phyloP scores from a whole-genome alignment of 176 grass and related monocot genomes.

The Poa pratensis region DNA sequence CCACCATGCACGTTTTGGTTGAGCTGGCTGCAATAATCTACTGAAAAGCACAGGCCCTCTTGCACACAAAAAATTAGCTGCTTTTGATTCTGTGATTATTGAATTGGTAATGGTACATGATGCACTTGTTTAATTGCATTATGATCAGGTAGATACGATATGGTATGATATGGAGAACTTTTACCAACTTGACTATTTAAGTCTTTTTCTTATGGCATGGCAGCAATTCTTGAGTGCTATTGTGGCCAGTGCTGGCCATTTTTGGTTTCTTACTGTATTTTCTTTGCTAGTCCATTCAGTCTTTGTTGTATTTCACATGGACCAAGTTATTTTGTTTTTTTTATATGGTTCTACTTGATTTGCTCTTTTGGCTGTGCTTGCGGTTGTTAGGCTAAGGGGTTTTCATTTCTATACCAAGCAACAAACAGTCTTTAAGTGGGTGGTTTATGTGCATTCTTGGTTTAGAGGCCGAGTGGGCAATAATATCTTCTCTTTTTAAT shows the following conservation, averaged over 20 bases:
- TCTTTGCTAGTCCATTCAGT: not conserved
- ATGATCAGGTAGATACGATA: conserved; percentile 11
- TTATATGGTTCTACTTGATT: not conserved
- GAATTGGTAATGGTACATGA: conserved; percentile 10
- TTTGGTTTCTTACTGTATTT: not conserved
- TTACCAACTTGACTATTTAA: not conserved
- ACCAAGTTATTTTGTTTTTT: not conserved
- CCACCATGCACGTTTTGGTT: conserved; percentile 30
- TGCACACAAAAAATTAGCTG: conserved; percentile 1
- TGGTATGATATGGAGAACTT: not conserved
- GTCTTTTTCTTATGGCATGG: conserved; percentile 22
- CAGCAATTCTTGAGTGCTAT: not conserved
- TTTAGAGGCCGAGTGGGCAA: not conserved
- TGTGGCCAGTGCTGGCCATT: not conserved
- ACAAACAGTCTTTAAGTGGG: not conserved
- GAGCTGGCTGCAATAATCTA: conserved; percentile 11
- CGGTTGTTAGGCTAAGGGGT: not conserved
- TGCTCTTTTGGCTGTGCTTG: not conserved
- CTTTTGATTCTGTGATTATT: conserved; percentile 39
- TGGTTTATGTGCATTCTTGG: not conserved
- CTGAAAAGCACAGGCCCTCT: conserved; percentile 24
- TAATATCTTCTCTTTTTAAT: not conserved
- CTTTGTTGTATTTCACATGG: not conserved
- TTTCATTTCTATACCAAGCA: not conserved
- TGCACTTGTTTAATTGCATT: conserved; percentile 4